Base-by-base conservation (phyloP, 345 rosid species). In the Syzygium aromaticum region DNA sequence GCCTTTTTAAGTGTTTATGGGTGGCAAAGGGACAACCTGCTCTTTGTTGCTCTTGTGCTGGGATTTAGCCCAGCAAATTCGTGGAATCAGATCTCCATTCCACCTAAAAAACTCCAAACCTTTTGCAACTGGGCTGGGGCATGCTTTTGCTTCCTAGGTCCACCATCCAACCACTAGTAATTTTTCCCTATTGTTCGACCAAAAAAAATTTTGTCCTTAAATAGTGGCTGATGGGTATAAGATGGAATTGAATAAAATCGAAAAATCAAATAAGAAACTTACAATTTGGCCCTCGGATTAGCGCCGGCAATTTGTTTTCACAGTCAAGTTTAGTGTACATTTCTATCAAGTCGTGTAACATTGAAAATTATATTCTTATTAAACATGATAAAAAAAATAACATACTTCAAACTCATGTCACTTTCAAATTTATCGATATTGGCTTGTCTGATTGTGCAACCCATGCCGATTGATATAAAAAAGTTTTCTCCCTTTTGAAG, bases 401-500 rank as follows among this genome's bases (percentile, higher is more conserved):
- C 3, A 19, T 38, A 2, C 25, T 8, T 40, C 38, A 19, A 38
- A 73, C 21, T 73, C 27, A 73, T 16, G 46, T 33, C 49, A 73
- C 49, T 73, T 8, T 73, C 7, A 38, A 21, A 73, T 19, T 38
- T 19, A 4, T 73, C 4, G 21, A 73, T 33, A 6, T 38, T 0
- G 13, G 49, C 46, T 38, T 73, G 38, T 73, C 7, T 5, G 0
- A 73, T 33, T 21, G 27, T 19, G 46, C 38, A 73, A 10, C 38
- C 0, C 4, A 8, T 1, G 12, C 30, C 0, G 11, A 67, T 17
- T 30, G 2, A 0, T 5, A 0, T 67, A 4, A 67, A 67, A 30
- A 16, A 30, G 46, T 67, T 67, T 11, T 8, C 43, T 17, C 30
- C 6, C 46, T 23, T 54, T 5, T 23, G 0, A 67, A 2, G 0